Conservation (phyloP, 495 filamentous ascomycete species). For the Aspergillus steynii region DNA sequence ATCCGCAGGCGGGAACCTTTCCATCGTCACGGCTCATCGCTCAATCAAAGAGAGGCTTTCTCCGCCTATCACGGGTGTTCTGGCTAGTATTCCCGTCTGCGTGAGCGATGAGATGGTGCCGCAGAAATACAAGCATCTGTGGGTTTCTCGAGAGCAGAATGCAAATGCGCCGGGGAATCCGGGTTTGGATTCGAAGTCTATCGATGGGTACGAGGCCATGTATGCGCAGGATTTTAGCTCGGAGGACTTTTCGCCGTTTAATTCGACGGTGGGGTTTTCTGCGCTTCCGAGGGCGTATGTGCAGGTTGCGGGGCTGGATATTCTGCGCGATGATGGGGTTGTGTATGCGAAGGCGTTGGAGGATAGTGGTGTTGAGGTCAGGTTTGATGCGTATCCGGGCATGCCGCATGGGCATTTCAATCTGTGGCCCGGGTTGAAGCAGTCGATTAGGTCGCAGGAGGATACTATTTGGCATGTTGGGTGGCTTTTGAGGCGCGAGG, state of each 20-base stretch:
- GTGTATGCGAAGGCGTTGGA: slow-evolving; percentile 35
- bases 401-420: slow-evolving; percentile 45
- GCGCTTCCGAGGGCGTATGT: slow-evolving; percentile 41
- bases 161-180: slow-evolving; percentile 22
- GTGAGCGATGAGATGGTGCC: slow-evolving; percentile 20
- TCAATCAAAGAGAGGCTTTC: slow-evolving; percentile 42
- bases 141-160: slow-evolving; percentile 41
- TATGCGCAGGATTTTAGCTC: slow-evolving; percentile 13
- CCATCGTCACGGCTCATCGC: slow-evolving; percentile 40
- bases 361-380: slow-evolving; percentile 36
- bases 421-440: slow-evolving; percentile 26
- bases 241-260: slow-evolving; percentile 17
- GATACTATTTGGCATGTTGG: slow-evolving; percentile 18
- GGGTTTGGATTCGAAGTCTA: slow-evolving; percentile 5
- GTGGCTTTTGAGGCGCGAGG: slow-evolving; percentile 20
- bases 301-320: slow-evolving; percentile 39
- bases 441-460: slow-evolving; percentile 13
- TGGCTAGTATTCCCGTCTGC: slow-evolving; percentile 41
- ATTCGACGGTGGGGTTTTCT: slow-evolving; percentile 5
- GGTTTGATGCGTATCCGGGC: slow-evolving; percentile 42
- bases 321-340: slow-evolving; percentile 40
- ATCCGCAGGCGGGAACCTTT: slow-evolving; percentile 50
- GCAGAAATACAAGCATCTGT: slow-evolving; percentile 30
- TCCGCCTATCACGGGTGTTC: slow-evolving; percentile 45
- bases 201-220: slow-evolving; percentile 5